These are phyloP conservation scores for Plasmodiophora brassicae DNA, from an alignment of 208 protist genomes.

Conservation along the genomic window DNA sequence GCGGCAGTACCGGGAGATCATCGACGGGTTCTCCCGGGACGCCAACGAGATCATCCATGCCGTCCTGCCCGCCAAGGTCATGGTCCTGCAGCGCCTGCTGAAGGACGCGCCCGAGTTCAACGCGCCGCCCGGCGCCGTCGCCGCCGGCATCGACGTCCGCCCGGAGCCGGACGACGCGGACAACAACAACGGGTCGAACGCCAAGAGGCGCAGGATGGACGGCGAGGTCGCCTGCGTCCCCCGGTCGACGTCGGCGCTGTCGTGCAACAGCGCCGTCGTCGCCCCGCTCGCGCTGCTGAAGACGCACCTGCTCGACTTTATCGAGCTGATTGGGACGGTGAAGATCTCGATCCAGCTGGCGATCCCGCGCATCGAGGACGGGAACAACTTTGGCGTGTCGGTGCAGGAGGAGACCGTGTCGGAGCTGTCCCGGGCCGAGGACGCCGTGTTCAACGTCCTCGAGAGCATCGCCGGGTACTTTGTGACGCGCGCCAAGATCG, in stretches of 20 bases:
- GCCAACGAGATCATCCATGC: constrained; percentile 23
- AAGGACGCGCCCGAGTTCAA: constrained; percentile 23
- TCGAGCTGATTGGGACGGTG: constrained; percentile 55
- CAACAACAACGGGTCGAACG: neutral
- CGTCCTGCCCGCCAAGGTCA: neutral
- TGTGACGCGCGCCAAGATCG: neutral
- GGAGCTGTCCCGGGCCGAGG: constrained; percentile 8
- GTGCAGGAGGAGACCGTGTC: constrained; percentile 17
- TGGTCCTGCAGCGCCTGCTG: constrained; percentile 13
- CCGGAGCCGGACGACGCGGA: neutral
- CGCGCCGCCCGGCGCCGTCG: neutral
- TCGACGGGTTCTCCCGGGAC: neutral
- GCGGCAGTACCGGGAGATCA: too few species aligned
- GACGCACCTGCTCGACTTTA: constrained; percentile 54
- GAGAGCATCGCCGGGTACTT: constrained; percentile 6
- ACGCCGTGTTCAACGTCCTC: neutral
- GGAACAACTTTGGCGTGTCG: constrained; percentile 65
- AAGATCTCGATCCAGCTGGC: constrained; percentile 66
- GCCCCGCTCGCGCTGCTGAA: constrained; percentile 39
- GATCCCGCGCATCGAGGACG: constrained; percentile 68
- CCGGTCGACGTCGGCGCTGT: neutral
- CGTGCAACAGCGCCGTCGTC: neutral
- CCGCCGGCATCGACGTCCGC: neutral
- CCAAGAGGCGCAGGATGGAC: neutral
- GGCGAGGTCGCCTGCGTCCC: neutral